Conservation (phyloP, 495 filamentous ascomycete species). For the Chaetomium fimeti region DNA sequence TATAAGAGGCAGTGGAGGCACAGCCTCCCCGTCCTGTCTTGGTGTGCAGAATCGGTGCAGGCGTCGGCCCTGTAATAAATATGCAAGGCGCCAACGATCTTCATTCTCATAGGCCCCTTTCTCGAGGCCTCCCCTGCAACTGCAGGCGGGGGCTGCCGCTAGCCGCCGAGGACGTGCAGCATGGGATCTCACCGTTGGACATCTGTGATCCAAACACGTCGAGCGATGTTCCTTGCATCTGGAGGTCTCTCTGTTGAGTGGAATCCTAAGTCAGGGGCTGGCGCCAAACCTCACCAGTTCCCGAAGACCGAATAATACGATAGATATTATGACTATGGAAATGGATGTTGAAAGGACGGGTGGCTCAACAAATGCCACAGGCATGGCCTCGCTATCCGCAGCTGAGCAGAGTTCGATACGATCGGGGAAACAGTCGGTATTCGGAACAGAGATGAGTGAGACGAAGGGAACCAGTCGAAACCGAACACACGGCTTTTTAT, state of each 20-base stretch:
- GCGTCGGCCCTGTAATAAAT: too few relatives aligned
- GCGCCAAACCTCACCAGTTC: not conserved
- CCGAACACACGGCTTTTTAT: not conserved
- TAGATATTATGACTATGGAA: not conserved
- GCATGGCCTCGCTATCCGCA: not conserved
- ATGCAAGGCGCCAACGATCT: too few relatives aligned
- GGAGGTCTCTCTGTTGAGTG: too few relatives aligned
- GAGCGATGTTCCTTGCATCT: too few relatives aligned
- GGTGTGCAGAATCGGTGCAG: too few relatives aligned
- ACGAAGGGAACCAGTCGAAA: not conserved
- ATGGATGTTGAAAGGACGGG: not conserved
- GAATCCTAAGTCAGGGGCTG: too few relatives aligned
- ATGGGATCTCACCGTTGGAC: too few relatives aligned
- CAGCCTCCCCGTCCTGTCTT: not conserved
- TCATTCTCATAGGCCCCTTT: not conserved
- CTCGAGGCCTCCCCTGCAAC: not conserved
- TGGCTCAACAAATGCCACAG: not conserved
- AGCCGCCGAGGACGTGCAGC: not conserved
- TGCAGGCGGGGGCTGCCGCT: not conserved
- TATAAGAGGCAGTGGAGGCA: not conserved
- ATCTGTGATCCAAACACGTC: too few relatives aligned
- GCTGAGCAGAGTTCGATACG: not conserved
- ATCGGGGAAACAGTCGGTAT: not conserved
- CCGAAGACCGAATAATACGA: not conserved
- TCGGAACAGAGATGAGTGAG: not conserved